These are phyloP conservation scores for Cercospora brassicicola DNA, from an alignment of 2,329 filamentous ascomycete species.

Conservation along the genomic window DNA sequence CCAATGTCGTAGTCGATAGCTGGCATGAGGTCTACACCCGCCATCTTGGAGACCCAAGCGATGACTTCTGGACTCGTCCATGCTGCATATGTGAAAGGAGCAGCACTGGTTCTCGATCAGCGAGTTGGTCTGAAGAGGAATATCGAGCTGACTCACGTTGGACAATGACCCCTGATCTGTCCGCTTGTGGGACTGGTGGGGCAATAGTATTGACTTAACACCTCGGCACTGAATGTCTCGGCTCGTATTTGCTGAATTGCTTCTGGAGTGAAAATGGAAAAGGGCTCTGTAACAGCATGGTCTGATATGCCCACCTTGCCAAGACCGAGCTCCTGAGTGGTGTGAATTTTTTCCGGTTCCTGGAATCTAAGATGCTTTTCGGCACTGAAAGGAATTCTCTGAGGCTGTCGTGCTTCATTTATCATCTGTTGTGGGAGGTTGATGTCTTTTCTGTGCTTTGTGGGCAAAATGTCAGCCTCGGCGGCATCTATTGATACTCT, in stretches of 20 bases:
- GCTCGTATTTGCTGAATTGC: constrained; percentile 46
- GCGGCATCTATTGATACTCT: background rate
- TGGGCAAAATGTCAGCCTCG: background rate
- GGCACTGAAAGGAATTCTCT: background rate
- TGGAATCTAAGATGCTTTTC: constrained; percentile 1
- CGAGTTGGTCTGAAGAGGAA: constrained; percentile 46
- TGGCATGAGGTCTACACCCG: constrained; percentile 59
- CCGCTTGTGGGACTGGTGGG: background rate
- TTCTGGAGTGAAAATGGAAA: constrained; percentile 62
- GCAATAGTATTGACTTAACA: constrained; percentile 58
- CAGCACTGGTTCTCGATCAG: constrained; percentile 51
- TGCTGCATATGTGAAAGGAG: constrained; percentile 64
- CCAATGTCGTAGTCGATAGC: constrained; percentile 60
- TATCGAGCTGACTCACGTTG: constrained; percentile 41
- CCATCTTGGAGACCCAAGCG: constrained; percentile 56
- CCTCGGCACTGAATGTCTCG: constrained; percentile 61
- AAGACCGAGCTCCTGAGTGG: constrained; percentile 8
- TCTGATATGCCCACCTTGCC: constrained; percentile 57
- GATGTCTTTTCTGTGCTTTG: background rate
- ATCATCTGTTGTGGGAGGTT: background rate
- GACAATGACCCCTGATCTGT: constrained; percentile 3
- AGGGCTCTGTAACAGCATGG: constrained; percentile 65
- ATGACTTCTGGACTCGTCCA: constrained; percentile 60
- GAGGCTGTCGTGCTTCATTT: background rate
- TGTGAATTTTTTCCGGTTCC: constrained; percentile 3